phyloP scores from a whole-genome alignment of 2,329 filamentous ascomycete species.

The Fusarium sp. region DNA sequence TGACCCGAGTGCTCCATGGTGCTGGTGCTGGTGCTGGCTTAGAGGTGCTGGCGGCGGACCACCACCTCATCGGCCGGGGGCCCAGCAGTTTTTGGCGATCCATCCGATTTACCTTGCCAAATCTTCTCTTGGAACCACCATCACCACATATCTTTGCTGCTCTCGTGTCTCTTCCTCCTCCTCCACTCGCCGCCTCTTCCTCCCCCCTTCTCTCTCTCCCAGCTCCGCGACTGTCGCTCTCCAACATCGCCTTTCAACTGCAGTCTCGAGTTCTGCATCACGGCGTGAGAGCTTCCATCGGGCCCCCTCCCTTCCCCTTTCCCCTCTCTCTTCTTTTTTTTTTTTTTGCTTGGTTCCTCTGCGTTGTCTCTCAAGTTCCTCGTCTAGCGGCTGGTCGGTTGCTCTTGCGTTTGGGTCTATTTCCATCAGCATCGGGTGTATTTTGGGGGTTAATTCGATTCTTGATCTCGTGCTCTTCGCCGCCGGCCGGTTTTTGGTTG shows the following conservation, averaged over 20 bases:
- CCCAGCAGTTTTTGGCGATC: constrained; percentile 47
- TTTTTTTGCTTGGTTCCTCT: constrained; percentile 25
- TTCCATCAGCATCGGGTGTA: constrained; percentile 36
- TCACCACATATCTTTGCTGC: constrained; percentile 40
- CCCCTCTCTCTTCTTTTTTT: constrained; percentile 28
- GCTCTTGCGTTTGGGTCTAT: constrained; percentile 32
- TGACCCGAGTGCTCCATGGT: not conserved
- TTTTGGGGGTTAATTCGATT: constrained; percentile 34
- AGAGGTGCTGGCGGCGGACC: constrained; percentile 19
- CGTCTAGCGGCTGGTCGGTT: constrained; percentile 44
- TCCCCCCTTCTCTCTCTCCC: constrained; percentile 27
- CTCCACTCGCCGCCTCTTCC: constrained; percentile 37
- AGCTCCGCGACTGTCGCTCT: constrained; percentile 38
- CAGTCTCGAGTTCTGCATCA: constrained; percentile 36
- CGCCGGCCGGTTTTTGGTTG: constrained; percentile 45
- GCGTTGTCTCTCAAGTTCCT: constrained; percentile 36
- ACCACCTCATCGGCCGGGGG: constrained; percentile 40
- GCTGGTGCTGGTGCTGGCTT: too few relatives aligned
- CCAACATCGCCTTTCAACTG: constrained; percentile 34
- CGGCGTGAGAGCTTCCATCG: constrained; percentile 42
- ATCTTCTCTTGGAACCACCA: constrained; percentile 49
- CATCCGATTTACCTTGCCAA: constrained; percentile 48
- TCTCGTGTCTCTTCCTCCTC: constrained; percentile 29
- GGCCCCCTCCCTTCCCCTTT: constrained; percentile 32
- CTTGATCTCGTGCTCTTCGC: constrained; percentile 36